Evolutionary conservation across 108 stramenopile species (phyloP).

Genomic region (Mediolabrus comicus): DNA sequence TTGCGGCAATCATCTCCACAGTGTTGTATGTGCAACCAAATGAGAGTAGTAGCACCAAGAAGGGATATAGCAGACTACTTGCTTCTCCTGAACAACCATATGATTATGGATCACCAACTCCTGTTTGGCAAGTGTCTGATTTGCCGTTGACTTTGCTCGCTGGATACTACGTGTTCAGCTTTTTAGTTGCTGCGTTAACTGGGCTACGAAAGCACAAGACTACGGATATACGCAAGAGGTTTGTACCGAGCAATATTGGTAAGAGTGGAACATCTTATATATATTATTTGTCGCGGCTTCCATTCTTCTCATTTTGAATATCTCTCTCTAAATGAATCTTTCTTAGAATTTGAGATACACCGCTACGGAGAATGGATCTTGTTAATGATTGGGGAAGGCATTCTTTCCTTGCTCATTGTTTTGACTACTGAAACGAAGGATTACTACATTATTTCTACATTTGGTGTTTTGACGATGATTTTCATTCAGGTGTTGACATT

Average conservation of each 20-base stretch:
- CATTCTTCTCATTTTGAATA: no score
- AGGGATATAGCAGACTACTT: neutral
- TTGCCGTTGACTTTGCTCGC: constrained; percentile 12
- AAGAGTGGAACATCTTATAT: neutral
- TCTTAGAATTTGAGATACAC: constrained; percentile 68
- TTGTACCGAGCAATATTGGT: constrained; percentile 4
- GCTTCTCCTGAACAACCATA: neutral
- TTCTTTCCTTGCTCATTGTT: constrained; percentile 65
- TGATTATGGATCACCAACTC: neutral
- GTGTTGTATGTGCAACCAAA: neutral
- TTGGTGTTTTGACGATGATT: constrained; percentile 12
- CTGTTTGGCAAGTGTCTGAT: constrained; percentile 19
- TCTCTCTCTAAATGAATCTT: constrained; percentile 62
- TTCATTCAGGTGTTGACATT: constrained; percentile 16
- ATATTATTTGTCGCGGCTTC: neutral
- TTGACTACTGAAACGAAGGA: neutral
- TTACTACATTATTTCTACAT: constrained; percentile 6
- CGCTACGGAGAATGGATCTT: constrained; percentile 77
- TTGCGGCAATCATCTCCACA: neutral
- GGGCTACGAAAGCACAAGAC: neutral
- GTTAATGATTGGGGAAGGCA: constrained; percentile 72
- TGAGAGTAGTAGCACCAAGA: neutral
- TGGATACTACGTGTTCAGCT: neutral
- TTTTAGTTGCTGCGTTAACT: neutral
- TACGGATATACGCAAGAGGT: constrained; percentile 9